Conservation (phyloP, 495 filamentous ascomycete genomes). For the Lentithecium fluviatile region DNA sequence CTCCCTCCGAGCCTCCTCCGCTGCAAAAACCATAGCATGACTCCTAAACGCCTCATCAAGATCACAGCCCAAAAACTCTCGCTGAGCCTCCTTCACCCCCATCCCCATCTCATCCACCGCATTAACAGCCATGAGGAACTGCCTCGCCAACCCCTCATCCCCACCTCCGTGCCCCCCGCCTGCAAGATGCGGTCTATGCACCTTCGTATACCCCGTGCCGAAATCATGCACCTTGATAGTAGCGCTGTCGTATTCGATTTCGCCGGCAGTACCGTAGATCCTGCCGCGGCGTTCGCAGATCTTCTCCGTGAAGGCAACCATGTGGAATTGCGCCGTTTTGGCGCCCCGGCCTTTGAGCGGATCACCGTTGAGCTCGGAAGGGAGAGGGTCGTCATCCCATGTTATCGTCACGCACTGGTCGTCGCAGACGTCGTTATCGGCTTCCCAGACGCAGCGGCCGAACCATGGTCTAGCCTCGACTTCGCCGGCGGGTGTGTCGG, state of each 20-base stretch:
- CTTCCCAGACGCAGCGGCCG: conserved; percentile 90
- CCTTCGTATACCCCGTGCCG: conserved; percentile 52
- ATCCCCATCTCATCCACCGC: conserved; percentile 70
- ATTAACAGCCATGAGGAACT: conserved; percentile 78
- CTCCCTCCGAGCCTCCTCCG: conserved; percentile 75
- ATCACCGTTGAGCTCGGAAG: conserved; percentile 14
- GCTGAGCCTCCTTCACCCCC: conserved; percentile 71
- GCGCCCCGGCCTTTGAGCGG: conserved; percentile 53
- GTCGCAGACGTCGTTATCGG: conserved; percentile 88
- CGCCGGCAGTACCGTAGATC: conserved; percentile 81
- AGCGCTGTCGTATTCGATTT: conserved; percentile 74
- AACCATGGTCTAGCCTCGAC: conserved; percentile 74
- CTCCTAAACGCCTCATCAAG: conserved; percentile 82
- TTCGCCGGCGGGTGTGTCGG: conserved; percentile 48
- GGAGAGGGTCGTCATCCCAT: conserved; percentile 69
- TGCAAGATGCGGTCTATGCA: conserved; percentile 54
- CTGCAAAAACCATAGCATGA: conserved; percentile 92
- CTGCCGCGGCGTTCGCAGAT: conserved; percentile 80
- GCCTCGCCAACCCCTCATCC: conserved; percentile 74
- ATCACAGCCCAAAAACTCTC: conserved; percentile 70
- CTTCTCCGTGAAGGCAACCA: conserved; percentile 85
- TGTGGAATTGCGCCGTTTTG: conserved; percentile 88
- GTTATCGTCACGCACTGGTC: conserved; percentile 83
- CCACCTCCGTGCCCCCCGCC: conserved; percentile 78
- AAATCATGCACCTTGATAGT: conserved; percentile 67